Percentiles rank a stretch among this genome's conserved stretches.
Conservation (phyloP, 805 yeast genomes). For the Helenozyma baotianmanensis region DNA sequence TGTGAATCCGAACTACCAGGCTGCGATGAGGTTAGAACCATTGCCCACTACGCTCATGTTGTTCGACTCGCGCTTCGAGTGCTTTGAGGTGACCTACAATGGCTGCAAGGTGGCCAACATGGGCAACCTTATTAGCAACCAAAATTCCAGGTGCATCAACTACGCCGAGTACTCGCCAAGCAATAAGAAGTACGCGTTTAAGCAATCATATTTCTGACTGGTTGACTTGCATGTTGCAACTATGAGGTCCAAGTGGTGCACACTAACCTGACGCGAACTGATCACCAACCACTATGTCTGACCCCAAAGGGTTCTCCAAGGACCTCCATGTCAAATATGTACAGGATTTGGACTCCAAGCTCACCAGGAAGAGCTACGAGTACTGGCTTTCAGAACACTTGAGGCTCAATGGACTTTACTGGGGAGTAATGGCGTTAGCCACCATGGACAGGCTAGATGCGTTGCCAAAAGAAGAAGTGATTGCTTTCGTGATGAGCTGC, state of each 20-base stretch:
- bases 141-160: constrained; percentile 38
- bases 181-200: constrained; percentile 45
- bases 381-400: constrained; percentile 91
- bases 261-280: no score
- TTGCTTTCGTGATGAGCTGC: constrained; percentile 68
- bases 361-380: constrained; percentile 49
- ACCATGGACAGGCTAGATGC: constrained; percentile 50
- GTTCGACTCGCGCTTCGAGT: constrained; percentile 68
- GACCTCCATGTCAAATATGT: constrained; percentile 31
- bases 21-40: constrained; percentile 66
- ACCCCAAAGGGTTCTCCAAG: constrained; percentile 2
- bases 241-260: no score
- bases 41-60: constrained; percentile 62
- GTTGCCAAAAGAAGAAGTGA: constrained; percentile 57
- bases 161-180: constrained; percentile 74
- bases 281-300: no score
- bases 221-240: no score
- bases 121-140: constrained; percentile 41
- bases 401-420: constrained; percentile 85
- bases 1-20: constrained; percentile 65
- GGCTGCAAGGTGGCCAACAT: constrained; percentile 80
- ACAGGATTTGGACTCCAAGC: constrained; percentile 30
- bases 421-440: constrained; percentile 84
- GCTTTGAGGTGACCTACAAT: constrained; percentile 71
- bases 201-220: constrained; percentile 26